These are phyloP conservation scores for Ceratocystis harringtonii DNA, from an alignment of 2,329 filamentous ascomycete genomes.

Conservation along the genomic window DNA sequence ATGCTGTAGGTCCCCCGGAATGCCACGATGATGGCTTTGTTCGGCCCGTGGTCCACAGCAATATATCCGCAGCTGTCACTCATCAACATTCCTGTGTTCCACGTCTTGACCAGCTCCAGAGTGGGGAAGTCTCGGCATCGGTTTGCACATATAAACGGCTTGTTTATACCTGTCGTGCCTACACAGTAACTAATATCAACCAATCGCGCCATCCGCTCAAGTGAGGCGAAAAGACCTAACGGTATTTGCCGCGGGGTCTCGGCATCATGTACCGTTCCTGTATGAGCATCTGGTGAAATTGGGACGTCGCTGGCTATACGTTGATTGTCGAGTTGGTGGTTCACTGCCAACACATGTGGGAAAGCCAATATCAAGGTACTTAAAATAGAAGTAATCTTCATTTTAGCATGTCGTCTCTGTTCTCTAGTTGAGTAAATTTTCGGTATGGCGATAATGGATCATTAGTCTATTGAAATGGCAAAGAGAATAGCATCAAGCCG, in stretches of 20 bases:
- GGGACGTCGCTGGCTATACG: neutral
- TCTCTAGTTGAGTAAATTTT: neutral
- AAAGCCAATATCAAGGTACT: constrained; percentile 7
- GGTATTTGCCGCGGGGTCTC: constrained; percentile 25
- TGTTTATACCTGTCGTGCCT: constrained; percentile 62
- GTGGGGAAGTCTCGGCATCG: constrained; percentile 71
- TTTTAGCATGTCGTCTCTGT: neutral
- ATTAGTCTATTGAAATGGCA: neutral
- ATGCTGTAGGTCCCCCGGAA: constrained; percentile 93
- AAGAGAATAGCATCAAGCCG: neutral
- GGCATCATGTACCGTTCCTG: neutral
- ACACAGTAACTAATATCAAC: constrained; percentile 95
- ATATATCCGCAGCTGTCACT: constrained; percentile 91
- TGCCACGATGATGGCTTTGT: constrained; percentile 55
- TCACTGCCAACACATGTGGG: constrained; percentile 1
- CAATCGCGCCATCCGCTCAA: constrained; percentile 78
- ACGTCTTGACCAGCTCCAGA: constrained; percentile 68
- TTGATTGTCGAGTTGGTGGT: constrained; percentile 2
- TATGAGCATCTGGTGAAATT: neutral
- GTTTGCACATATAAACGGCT: constrained; percentile 73
- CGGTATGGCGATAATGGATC: neutral
- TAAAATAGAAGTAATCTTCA: constrained; percentile 7
- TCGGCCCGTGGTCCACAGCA: constrained; percentile 55
- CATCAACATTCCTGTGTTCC: constrained; percentile 77
- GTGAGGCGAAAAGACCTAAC: constrained; percentile 53